A percentile compares a stretch with the other conserved stretches of the same genome.
These are phyloP conservation scores for Sporothrix mexicana DNA, from an alignment of 2,329 filamentous ascomycete species.

Conservation along the genomic window DNA sequence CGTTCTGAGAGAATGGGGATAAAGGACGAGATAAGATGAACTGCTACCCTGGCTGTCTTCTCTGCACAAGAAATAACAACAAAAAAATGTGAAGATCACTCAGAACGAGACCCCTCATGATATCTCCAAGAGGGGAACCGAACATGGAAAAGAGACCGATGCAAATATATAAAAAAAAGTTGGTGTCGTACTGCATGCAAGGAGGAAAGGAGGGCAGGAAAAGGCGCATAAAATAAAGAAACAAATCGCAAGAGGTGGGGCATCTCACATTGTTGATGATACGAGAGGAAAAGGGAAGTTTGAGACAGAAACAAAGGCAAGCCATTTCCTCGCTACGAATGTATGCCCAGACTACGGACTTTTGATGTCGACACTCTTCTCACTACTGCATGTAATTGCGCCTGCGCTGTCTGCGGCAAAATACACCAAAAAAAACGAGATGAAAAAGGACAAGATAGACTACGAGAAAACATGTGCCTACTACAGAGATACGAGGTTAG, in stretches of 20 bases:
- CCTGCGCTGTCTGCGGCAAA: constrained; percentile 12
- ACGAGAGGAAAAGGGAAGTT: neutral
- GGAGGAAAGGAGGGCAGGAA: neutral
- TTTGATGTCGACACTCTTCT: neutral
- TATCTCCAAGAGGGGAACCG: neutral
- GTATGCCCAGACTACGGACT: neutral
- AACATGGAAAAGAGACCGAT: neutral
- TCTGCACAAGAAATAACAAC: neutral
- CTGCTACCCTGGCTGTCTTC: neutral
- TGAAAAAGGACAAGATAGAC: neutral
- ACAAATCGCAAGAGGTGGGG: constrained; percentile 14
- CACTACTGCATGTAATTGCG: neutral
- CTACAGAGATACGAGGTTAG: neutral
- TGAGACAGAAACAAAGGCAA: neutral
- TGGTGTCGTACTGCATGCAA: constrained; percentile 30
- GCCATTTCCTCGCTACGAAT: neutral
- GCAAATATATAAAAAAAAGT: constrained; percentile 12
- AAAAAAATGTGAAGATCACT: too few species aligned
- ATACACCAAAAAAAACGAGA: neutral
- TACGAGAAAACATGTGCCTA: neutral
- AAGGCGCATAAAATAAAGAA: neutral
- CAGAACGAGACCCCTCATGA: neutral
- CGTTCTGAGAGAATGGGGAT: neutral
- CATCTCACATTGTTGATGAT: constrained; percentile 16
- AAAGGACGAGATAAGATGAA: neutral